Base-by-base conservation (phyloP, 2,329 filamentous ascomycete species). In the Sporothrix sp. region DNA sequence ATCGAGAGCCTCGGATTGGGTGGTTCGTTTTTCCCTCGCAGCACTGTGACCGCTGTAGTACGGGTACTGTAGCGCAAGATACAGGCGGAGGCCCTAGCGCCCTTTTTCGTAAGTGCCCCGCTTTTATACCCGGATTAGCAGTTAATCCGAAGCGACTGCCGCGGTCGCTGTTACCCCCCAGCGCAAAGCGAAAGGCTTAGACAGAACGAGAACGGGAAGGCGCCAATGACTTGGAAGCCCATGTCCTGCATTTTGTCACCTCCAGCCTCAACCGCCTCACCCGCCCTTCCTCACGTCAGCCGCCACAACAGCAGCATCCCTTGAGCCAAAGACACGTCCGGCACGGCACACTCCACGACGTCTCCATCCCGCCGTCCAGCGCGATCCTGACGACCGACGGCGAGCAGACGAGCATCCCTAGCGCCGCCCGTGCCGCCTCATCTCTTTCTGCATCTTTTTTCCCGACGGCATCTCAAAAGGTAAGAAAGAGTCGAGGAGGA, bases 1-100 rank as follows among this genome's bases (percentile, higher is more conserved):
- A 56, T 56, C 46, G 36, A 47, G 23, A 50, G 54, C 46, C 28
- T 53, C 52, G 56, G 56, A 57, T 57, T 57, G 56, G 56, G 42
- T 50, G 42, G 40, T 21, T 42, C 38, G 16, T 10, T 3, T n/a
- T 30, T 18, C 14, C 45, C 1, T 14, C n/a, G 37, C 37, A 23
- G 37, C 8, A 28, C n/a, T n/a, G n/a, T n/a, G 20, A 5, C 42
- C 20, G 10, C 42, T 32, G 40, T 33, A n/a, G 14, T 28, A 27
- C 33, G n/a, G n/a, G n/a, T n/a, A 36, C 10, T 13, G 32, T 36
- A 27, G 18, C 20, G 28, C 25, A 30, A 28, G 44, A 20, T 25
- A 16, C 21, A 46, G 43, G 43, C 32, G 30, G 30, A 27, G 10
- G 14, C 36, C 27, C 35, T 40, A 28, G 14, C n/a, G n/a, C n/a